Percentiles rank a stretch among this genome's conserved stretches.
These are phyloP conservation scores for Allium fistulosum DNA, from an alignment of 106 monocot genomes.

Conservation along the genomic window DNA sequence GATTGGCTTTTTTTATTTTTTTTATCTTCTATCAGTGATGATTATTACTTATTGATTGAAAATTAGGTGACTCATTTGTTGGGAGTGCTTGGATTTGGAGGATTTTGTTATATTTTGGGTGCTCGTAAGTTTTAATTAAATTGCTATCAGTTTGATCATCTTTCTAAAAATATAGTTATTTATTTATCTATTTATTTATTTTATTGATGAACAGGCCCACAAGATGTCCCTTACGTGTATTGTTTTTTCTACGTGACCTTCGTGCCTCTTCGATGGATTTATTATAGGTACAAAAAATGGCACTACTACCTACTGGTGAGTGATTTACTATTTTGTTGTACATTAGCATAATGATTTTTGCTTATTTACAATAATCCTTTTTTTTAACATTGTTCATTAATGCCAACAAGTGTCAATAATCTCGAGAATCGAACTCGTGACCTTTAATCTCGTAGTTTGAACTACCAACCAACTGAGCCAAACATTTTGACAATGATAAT, in stretches of 20 bases:
- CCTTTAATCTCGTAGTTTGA: no score
- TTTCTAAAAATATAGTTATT: background rate
- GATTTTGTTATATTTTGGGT: constrained; percentile 82
- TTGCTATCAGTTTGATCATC: background rate
- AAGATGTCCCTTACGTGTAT: constrained; percentile 93
- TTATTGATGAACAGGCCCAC: constrained; percentile 54
- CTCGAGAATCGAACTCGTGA: no score
- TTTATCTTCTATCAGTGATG: background rate
- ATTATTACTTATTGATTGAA: background rate
- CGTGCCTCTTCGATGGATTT: constrained; percentile 96
- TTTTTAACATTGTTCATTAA: no score
- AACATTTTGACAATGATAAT: no score
- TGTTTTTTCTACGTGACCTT: constrained; percentile 84
- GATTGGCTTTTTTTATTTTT: background rate
- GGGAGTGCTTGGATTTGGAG: constrained; percentile 89
- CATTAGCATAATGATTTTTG: no score
- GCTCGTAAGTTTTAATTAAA: constrained; percentile 53
- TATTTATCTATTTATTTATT: background rate
- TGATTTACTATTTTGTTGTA: background rate
- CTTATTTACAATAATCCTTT: no score
- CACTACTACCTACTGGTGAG: constrained; percentile 99
- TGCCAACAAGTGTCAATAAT: no score
- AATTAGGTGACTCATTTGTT: constrained; percentile 80
- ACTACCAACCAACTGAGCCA: no score
- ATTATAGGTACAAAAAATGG: constrained; percentile 99